Base-by-base conservation (phyloP, 129 eudicot genomes). In the Tagetes patula region DNA sequence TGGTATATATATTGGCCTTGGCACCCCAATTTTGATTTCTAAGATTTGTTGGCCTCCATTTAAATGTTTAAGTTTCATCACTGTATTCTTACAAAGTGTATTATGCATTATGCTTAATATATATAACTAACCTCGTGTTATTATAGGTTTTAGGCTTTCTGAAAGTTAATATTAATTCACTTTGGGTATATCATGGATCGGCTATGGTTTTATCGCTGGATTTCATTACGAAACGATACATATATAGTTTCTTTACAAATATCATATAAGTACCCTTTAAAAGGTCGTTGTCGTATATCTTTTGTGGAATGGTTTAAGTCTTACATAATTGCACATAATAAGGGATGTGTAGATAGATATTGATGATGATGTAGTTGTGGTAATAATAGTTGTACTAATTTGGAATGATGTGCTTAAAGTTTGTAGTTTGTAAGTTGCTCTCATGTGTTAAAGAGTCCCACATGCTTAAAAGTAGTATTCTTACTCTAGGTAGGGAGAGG, bases 371-470 rank as follows among this genome's bases (percentile, higher is more conserved):
- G 82, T 64, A 71, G 73, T 71, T 71, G 82, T 66, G 55, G 58
- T 71, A 71, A 78, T 71, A 78, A 71, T 78, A 63, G 82, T 52
- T 53, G 81, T 77, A 77, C 76, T 70, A 61, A 69, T 46, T 77
- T 70, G 77, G 70, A 70, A 40, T 78, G 41, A 73, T 42, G 77
- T 64, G 68, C 49, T 78, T 78, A 78, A 71, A 71, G 77, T 64
- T 71, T 64, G 59, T 78, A 64, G 82, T 78, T 78, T 78, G 60
- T 47, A 64, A 41, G 82, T 71, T 78, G 82, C 82, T 78, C 77
- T 78, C 82, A 65, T 53, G 77, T 64, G 71, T 71, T 78, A 45
- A 78, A 78, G 73, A 53, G 68, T 43, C 50, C 77, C 82, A 78
- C 82, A 71, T 78, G 82, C 82, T 71, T 78, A 71, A 52, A 70